phyloP scores from a whole-genome alignment of 2,329 filamentous ascomycete genomes.

The Fusarium proliferatum region DNA sequence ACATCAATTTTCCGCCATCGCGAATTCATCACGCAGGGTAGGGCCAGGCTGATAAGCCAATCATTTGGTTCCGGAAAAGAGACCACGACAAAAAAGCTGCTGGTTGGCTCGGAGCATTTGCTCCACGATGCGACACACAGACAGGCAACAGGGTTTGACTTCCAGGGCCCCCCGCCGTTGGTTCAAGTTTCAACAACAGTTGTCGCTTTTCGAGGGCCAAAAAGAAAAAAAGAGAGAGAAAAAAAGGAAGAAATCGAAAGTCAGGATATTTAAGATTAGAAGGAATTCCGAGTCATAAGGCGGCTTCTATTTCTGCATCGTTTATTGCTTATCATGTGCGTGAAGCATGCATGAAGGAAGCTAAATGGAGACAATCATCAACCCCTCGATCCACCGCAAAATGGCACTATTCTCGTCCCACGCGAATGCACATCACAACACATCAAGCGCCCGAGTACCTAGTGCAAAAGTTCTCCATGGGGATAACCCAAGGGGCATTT shows the following conservation, averaged over 20 bases:
- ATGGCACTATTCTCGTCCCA: not conserved
- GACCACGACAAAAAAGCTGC: not conserved
- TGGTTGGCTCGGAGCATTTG: not conserved
- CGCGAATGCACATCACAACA: not conserved
- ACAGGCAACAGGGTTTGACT: not conserved
- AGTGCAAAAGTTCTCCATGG: not conserved
- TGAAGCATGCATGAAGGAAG: not conserved
- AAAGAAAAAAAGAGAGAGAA: no score
- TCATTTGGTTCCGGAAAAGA: not conserved
- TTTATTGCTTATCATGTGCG: not conserved
- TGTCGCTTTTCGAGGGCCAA: rapidly evolving
- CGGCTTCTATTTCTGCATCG: not conserved
- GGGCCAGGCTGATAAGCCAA: no score
- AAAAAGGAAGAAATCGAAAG: no score
- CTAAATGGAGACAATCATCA: no score
- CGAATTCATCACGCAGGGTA: not conserved
- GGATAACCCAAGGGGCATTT: not conserved
- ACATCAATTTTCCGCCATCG: no score
- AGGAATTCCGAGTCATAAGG: not conserved
- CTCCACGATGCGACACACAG: not conserved
- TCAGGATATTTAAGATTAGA: no score
- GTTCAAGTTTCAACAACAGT: not conserved
- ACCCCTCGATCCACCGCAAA: not conserved
- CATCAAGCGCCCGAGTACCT: not conserved
- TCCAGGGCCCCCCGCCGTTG: no score